Base-by-base conservation (phyloP, 352 stramenopile species). In the Pythium grandisporangium region DNA sequence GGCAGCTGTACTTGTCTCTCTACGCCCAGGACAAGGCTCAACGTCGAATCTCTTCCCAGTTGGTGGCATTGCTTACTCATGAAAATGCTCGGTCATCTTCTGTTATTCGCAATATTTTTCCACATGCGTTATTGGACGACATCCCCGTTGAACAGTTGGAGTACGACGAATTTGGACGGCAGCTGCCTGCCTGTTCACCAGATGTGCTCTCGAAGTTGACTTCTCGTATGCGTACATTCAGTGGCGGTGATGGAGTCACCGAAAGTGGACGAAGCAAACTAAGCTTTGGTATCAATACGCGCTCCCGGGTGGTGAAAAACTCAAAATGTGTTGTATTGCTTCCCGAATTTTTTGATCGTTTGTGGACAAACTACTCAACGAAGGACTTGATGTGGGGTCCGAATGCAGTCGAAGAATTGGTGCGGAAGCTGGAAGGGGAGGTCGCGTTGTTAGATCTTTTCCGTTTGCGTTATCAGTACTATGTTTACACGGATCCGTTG, bases 321-420 rank as follows among this genome's bases (percentile, higher is more conserved):
- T 61, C 71, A 0, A 93, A 93, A 42, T 78, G 79, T 26, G 78
- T 88, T 19, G 81, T 93, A 12, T 48, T 93, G 2, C 58, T 92
- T 43, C 81, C 81, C 3, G 81, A 93, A 37, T 93, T 93, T 42
- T 93, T 93, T 44, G 81, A 93, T 19, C 74, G 78, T 12, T 30
- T 93, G 23, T 68, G 72, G 52, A 85, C 80, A 63, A 83, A 48
- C 6, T 79, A 72, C 37, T 55, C 68, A 20, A 84, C 79, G 4
- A 93, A 91, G 38, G 81, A 93, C 43, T 54, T 92, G 34, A 70
- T 90, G 13, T 93, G 81, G 81, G 76, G 78, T 0, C 60, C 67
- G 6, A 61, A 72, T 29, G 66, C 67, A 17, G 64, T 93, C 1
- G 66, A 90, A 51, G 80, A 93, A 37, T 51, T 93, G 35, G 79